Conservation (phyloP, 73 alveolate genomes). For the Paramecium caudatum region DNA sequence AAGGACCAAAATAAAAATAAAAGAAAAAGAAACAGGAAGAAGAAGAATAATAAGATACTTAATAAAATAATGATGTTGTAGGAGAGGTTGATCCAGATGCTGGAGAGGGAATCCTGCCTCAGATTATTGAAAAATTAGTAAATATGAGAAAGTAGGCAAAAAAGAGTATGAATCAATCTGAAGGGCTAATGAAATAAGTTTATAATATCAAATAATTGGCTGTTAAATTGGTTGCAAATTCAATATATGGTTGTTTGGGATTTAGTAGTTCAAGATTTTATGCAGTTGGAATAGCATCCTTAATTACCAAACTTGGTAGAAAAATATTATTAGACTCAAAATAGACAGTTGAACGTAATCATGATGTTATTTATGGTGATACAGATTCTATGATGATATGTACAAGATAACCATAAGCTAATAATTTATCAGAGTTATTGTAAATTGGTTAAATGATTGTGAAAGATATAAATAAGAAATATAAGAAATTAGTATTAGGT, state of each 20-base stretch:
- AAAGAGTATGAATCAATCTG: conserved; percentile 80
- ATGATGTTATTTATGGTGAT: conserved; percentile 98
- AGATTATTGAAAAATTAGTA: conserved; percentile 90
- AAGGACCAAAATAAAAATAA: conserved; percentile 67
- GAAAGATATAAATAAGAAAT: conserved; percentile 91
- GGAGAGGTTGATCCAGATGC: conserved; percentile 86
- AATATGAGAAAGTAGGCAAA: conserved; percentile 90
- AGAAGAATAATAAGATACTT: conserved; percentile 82
- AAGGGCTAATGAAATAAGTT: conserved; percentile 44
- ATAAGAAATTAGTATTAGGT: conserved; percentile 96
- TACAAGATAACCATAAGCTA: conserved; percentile 89
- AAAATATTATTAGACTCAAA: conserved; percentile 86
- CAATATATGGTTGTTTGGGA: conserved; percentile 99
- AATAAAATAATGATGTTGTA: conserved; percentile 81
- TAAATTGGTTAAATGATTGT: conserved; percentile 91
- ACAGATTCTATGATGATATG: conserved; percentile 99
- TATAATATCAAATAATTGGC: conserved; percentile 85
- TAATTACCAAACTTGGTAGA: conserved; percentile 98
- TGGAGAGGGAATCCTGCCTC: conserved; percentile 86
- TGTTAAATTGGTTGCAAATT: conserved; percentile 99
- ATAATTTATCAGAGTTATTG: conserved; percentile 84
- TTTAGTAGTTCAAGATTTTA: conserved; percentile 97
- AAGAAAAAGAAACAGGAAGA: conserved; percentile 72
- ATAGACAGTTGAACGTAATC: conserved; percentile 81
- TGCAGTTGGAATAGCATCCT: conserved; percentile 98